Conservation (phyloP, 176 grass and related monocot species). For the Melocanna baccifera region DNA sequence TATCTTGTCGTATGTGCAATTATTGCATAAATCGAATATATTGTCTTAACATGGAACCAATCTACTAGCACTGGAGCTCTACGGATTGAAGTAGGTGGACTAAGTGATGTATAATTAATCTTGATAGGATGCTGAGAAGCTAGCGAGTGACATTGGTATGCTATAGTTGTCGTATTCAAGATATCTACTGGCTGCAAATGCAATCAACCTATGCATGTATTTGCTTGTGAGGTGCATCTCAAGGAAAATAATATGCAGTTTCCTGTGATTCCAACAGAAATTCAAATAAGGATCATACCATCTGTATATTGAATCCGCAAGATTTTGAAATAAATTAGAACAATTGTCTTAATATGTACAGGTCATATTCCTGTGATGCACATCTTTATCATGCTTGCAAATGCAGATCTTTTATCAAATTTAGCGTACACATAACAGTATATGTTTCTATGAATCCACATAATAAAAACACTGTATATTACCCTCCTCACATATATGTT, state of each 20-base stretch:
- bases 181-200: not conserved
- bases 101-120: not conserved
- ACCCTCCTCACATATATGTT: no score
- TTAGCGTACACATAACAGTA: not conserved
- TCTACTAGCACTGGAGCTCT: not conserved
- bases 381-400: not conserved
- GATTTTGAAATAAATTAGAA: not conserved
- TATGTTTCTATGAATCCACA: not conserved
- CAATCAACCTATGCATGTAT: not conserved
- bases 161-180: not conserved
- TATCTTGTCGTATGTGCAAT: not conserved
- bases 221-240: not conserved
- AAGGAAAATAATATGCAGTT: not conserved
- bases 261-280: conserved; percentile 5
- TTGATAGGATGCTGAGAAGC: not conserved
- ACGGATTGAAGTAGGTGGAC: not conserved
- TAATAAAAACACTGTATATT: not conserved
- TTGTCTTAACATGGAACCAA: not conserved
- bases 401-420: not conserved
- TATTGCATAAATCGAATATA: not conserved
- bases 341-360: not conserved
- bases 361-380: not conserved
- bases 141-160: not conserved
- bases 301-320: not conserved
- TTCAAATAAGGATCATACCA: not conserved